A percentile compares a stretch with the other conserved stretches of the same genome.
Evolutionary conservation across 345 rosid genomes (phyloP).

Genomic region (Hibiscus trionum): DNA sequence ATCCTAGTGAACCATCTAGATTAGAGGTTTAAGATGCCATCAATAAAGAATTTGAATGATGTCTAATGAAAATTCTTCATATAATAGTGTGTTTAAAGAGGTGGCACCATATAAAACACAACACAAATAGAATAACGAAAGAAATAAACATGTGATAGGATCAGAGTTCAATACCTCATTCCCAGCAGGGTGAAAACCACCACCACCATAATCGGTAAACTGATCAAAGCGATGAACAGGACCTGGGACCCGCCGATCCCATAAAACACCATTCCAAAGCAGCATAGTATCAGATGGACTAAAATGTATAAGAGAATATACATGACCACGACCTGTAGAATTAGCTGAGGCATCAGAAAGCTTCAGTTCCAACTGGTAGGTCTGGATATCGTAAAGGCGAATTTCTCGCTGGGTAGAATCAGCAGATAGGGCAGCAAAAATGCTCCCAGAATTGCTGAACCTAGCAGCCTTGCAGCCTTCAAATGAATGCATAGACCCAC

Average conservation of each 20-base stretch:
- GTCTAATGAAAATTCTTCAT: neutral
- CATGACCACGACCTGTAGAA: conserved; percentile 60
- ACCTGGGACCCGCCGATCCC: conserved; percentile 66
- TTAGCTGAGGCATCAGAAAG: conserved; percentile 49
- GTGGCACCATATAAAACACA: neutral
- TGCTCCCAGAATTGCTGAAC: conserved; percentile 74
- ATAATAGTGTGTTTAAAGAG: neutral
- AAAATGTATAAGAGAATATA: conserved; percentile 76
- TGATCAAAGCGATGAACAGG: conserved; percentile 75
- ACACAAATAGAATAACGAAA: neutral
- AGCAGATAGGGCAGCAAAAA: conserved; percentile 61
- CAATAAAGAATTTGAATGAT: neutral
- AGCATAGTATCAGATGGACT: conserved; percentile 78
- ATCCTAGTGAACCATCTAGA: conserved; percentile 3
- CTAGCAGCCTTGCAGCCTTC: conserved; percentile 84
- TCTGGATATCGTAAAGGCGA: conserved; percentile 76
- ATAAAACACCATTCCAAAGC: conserved; percentile 87
- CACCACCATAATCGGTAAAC: conserved; percentile 92
- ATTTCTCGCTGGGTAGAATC: conserved; percentile 62
- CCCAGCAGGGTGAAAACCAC: conserved; percentile 98
- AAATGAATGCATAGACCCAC: conserved; percentile 67
- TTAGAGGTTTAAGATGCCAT: neutral
- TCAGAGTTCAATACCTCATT: conserved; percentile 61
- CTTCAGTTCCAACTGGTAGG: conserved; percentile 42
- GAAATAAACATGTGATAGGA: neutral